Conservation (phyloP, 2,329 filamentous ascomycete genomes). For the Zymoseptoria ardabiliae region DNA sequence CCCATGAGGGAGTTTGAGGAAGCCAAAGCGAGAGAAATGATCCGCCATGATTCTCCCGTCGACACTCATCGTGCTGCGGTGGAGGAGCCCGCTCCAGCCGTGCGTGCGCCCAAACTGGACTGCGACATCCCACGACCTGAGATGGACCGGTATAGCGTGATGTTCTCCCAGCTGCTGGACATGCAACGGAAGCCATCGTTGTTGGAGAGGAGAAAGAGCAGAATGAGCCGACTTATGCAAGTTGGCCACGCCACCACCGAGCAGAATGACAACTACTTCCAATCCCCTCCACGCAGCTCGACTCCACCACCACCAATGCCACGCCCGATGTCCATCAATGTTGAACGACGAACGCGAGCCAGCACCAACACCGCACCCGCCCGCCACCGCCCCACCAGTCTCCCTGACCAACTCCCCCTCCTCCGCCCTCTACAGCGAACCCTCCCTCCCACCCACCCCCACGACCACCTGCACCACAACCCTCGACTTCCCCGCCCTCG, state of each 20-base stretch:
- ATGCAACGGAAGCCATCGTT: conserved; percentile 16
- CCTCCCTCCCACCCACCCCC: conserved; percentile 25
- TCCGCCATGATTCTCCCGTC: conserved; percentile 11
- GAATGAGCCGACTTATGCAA: conserved; percentile 21
- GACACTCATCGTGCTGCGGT: not conserved
- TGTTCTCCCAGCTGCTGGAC: conserved; percentile 70
- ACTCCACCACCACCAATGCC: conserved; percentile 11
- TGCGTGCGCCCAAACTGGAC: conserved; percentile 45
- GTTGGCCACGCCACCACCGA: conserved; percentile 22
- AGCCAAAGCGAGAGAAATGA: not conserved
- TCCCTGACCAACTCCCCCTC: conserved; percentile 1
- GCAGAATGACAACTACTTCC: conserved; percentile 18
- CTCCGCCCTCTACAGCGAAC: conserved; percentile 21
- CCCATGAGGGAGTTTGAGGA: conserved; percentile 10
- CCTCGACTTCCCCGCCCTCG: not conserved
- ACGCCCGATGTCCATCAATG: conserved; percentile 11
- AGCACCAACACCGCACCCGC: conserved; percentile 15
- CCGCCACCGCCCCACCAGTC: conserved; percentile 14
- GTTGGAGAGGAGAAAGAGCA: conserved; percentile 27
- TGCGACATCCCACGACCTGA: conserved; percentile 73
- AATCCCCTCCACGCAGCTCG: conserved; percentile 3
- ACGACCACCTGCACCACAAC: conserved; percentile 18
- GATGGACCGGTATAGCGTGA: conserved; percentile 85
- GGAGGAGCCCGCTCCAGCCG: not conserved
- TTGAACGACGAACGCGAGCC: conserved; percentile 7